Base-by-base conservation (phyloP, 228 moss, liverwort and hornwort species). In the Sphagnum magellanicum region DNA sequence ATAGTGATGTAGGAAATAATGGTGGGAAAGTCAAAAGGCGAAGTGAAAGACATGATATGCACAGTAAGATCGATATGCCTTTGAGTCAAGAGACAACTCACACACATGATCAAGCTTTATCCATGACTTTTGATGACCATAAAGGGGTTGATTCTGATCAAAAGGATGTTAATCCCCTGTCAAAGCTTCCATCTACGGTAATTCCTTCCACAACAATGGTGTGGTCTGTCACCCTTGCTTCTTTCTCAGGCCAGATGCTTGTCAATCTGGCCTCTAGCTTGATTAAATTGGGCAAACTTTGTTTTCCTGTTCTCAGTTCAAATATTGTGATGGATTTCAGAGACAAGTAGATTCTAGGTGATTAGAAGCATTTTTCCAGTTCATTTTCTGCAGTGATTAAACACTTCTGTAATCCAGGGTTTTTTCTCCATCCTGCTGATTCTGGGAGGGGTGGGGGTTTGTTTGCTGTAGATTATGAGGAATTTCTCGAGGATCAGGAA, bases 341-440 rank as follows among this genome's bases (percentile, higher is more conserved):
- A 82, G 79, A 74, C 82, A 85, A 74, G 85, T 77, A 84, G 87
- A 88, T 71, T 82, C 85, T 70, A 72, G 81, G 80, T 32, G 3
- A 32, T 32, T 32, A 32, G 32, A 32, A 32, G 32, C 32, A 32
- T 32, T 32, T 32, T 32, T 32, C 32, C 32, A 32, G 32, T 32
- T 32, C 3, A 32, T 32, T 32, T 32, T 32, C 32, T 32, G 32
- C 32, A 32, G 32, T 32, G 32, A 32, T 32, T 32, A 32, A 32
- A 32, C 32, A 32, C 32, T 32, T 32, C 32, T 88, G 82, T 64
- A 78, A 88, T 71, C 85, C 88, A 59, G 88, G 88, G 64, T 85
- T 85, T 73, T 79, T 88, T 67, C 88, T 88, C 71, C 88, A 78
- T 82, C 85, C 84, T 74, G 88, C 84, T 67, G 84, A 84, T 74